Percentiles rank a stretch among this genome's conserved stretches.
Conservation (phyloP, 2,329 filamentous ascomycete genomes). For the Dryadomyces sulphureus region DNA sequence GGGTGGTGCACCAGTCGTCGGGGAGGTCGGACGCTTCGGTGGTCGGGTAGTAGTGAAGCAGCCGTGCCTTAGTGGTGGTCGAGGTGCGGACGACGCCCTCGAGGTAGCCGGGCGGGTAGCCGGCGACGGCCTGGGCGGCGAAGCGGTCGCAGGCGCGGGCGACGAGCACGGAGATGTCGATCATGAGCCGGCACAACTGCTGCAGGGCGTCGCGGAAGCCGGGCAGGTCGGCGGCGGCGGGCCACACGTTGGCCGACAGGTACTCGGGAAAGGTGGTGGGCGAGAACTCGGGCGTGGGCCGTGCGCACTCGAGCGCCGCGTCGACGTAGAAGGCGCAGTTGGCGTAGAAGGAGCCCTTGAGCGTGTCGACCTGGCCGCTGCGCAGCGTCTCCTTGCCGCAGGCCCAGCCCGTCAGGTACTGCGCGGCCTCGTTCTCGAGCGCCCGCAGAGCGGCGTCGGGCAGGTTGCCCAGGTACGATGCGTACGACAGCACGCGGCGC, state of each 20-base stretch:
- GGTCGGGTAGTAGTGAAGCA: slow-evolving; percentile 82
- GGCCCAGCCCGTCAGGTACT: slow-evolving; percentile 62
- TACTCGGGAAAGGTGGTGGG: slow-evolving; percentile 67
- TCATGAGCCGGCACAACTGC: slow-evolving; percentile 66
- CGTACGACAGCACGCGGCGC: slow-evolving; percentile 63
- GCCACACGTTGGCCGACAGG: slow-evolving; percentile 84
- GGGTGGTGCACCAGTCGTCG: slow-evolving; percentile 90
- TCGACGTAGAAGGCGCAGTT: slow-evolving; percentile 69
- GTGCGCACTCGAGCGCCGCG: slow-evolving; percentile 43
- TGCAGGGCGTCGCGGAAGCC: slow-evolving; percentile 63
- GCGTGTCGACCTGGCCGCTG: slow-evolving; percentile 61
- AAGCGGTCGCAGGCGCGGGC: slow-evolving; percentile 82
- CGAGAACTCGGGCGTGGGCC: slow-evolving; percentile 42
- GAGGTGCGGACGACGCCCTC: slow-evolving; percentile 78
- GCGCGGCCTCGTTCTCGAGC: slow-evolving; percentile 44
- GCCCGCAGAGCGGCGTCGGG: slow-evolving; percentile 50
- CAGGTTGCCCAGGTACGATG: slow-evolving; percentile 78
- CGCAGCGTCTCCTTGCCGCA: slow-evolving; percentile 70
- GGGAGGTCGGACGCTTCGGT: slow-evolving; percentile 27
- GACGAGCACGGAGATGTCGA: slow-evolving; percentile 78
- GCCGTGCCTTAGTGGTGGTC: slow-evolving; percentile 75
- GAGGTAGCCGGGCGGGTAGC: slow-evolving; percentile 64
- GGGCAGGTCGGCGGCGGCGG: slow-evolving; percentile 49
- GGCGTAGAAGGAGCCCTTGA: slow-evolving; percentile 74
- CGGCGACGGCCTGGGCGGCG: slow-evolving; percentile 62